phyloP scores from a whole-genome alignment of 2,329 filamentous ascomycete species.

The Pseudopithomyces maydicus region DNA sequence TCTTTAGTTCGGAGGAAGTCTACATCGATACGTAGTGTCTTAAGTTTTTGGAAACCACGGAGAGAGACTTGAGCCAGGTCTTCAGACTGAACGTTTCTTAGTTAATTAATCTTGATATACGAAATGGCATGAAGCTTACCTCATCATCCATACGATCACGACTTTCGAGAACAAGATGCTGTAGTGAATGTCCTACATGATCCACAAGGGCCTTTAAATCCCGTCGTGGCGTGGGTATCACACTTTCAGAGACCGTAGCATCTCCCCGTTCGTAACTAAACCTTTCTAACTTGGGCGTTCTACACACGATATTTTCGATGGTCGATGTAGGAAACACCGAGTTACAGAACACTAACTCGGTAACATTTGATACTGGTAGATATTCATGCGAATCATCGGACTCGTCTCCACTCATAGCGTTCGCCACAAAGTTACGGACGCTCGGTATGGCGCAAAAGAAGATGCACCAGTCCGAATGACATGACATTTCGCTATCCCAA shows the following conservation, averaged over 20 bases:
- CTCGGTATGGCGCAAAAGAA: constrained; percentile 19
- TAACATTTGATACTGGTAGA: constrained; percentile 14
- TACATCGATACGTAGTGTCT: constrained; percentile 1
- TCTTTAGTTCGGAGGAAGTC: not conserved
- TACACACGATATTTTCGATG: constrained; percentile 9
- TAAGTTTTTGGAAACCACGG: not conserved
- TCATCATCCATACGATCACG: not conserved
- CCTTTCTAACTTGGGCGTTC: constrained; percentile 12
- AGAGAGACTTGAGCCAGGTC: not conserved
- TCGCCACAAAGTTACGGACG: constrained; percentile 14
- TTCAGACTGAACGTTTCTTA: not conserved
- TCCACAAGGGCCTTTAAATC: not conserved
- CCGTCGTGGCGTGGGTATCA: not conserved
- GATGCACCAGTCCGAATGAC: constrained; percentile 11
- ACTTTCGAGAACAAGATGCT: not conserved
- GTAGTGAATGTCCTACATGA: constrained; percentile 3
- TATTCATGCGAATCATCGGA: not conserved
- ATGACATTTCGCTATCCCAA: constrained; percentile 10
- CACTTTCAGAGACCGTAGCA: constrained; percentile 1
- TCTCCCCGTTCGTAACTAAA: constrained; percentile 16
- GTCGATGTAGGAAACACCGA: constrained; percentile 11
- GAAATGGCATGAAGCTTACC: not conserved
- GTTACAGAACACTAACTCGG: constrained; percentile 13
- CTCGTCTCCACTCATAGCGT: constrained; percentile 14
- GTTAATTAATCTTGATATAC: not conserved